A percentile compares a stretch with the other conserved stretches of the same genome.
Conservation (phyloP, 2,329 filamentous ascomycete species). For the Chlorencoelia australis region DNA sequence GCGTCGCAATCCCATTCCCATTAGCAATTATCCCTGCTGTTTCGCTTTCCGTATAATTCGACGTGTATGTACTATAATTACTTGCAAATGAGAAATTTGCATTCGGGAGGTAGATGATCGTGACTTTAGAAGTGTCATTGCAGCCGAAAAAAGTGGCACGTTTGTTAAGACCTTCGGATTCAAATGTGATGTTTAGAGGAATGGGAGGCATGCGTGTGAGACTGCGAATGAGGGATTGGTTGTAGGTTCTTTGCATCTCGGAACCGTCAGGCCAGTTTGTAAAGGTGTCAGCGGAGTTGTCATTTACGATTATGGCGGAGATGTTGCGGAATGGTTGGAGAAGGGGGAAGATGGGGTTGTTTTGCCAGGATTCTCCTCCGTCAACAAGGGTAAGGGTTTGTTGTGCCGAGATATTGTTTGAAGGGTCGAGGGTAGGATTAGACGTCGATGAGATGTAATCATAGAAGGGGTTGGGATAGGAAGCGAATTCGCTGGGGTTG, state of each 20-base stretch:
- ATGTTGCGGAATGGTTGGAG: conserved; percentile 32
- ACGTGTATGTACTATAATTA: conserved; percentile 23
- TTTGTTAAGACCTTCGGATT: conserved; percentile 23
- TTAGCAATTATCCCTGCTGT: conserved; percentile 32
- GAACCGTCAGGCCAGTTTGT: conserved; percentile 31
- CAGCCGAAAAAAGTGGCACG: conserved; percentile 36
- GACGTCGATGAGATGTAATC: conserved; percentile 30
- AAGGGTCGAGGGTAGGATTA: conserved; percentile 26
- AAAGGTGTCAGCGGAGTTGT: conserved; percentile 36
- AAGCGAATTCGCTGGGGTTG: conserved; percentile 31
- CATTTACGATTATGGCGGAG: conserved; percentile 35
- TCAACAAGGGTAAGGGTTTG: conserved; percentile 32
- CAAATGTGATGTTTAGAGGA: conserved; percentile 27
- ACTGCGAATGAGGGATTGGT: conserved; percentile 11
- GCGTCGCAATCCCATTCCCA: conserved; percentile 30
- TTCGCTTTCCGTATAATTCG: conserved; percentile 29
- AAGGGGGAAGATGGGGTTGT: conserved; percentile 38
- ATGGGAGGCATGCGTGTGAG: conserved; percentile 35
- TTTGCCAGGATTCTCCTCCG: conserved; percentile 35
- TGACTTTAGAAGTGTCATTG: conserved; percentile 18
- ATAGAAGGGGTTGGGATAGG: conserved; percentile 53
- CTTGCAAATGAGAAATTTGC: conserved; percentile 28
- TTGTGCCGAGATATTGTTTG: conserved; percentile 28
- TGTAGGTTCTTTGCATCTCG: conserved; percentile 28
- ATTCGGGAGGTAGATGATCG: conserved; percentile 32